Conservation (phyloP, 2,329 filamentous ascomycete genomes). For the Thelonectria discophora region DNA sequence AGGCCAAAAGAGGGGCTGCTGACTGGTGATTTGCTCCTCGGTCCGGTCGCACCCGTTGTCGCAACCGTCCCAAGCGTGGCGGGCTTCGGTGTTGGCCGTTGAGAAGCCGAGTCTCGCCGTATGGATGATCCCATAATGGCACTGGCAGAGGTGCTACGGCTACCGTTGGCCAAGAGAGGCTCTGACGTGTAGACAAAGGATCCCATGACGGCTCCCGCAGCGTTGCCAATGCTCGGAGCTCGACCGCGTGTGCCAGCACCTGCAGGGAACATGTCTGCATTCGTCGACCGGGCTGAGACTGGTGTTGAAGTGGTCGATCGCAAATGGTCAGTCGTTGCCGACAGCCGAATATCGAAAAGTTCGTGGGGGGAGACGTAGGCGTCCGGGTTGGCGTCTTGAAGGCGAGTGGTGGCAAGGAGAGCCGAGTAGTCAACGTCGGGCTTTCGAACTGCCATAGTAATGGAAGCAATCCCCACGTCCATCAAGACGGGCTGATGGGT, state of each 20-base stretch:
- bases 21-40: slow-evolving; percentile 36
- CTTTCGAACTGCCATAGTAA: slow-evolving; percentile 85
- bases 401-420: slow-evolving; percentile 43
- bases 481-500: slow-evolving; percentile 91
- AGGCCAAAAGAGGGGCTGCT: slow-evolving; percentile 41
- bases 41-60: slow-evolving; percentile 27
- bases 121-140: slow-evolving; percentile 43
- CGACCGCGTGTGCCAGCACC: slow-evolving; percentile 34
- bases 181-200: slow-evolving; percentile 52
- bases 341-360: slow-evolving; percentile 76
- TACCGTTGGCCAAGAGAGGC: slow-evolving; percentile 51
- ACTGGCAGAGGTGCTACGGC: slow-evolving; percentile 57
- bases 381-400: slow-evolving; percentile 36
- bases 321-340: slow-evolving; percentile 80
- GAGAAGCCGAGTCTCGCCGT: slow-evolving; percentile 45
- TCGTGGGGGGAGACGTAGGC: slow-evolving; percentile 60
- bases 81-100: slow-evolving; percentile 36
- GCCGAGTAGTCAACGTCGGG: slow-evolving; percentile 51
- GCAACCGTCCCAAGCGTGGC: slow-evolving; percentile 30
- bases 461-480: slow-evolving; percentile 87
- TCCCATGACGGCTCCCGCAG: slow-evolving; percentile 42
- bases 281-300: slow-evolving; percentile 44
- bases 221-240: slow-evolving; percentile 37
- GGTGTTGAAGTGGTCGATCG: slow-evolving; percentile 54
- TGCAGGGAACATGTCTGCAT: slow-evolving; percentile 42